Conservation (phyloP, 441 rosid species). For the Pelargonium australe region DNA sequence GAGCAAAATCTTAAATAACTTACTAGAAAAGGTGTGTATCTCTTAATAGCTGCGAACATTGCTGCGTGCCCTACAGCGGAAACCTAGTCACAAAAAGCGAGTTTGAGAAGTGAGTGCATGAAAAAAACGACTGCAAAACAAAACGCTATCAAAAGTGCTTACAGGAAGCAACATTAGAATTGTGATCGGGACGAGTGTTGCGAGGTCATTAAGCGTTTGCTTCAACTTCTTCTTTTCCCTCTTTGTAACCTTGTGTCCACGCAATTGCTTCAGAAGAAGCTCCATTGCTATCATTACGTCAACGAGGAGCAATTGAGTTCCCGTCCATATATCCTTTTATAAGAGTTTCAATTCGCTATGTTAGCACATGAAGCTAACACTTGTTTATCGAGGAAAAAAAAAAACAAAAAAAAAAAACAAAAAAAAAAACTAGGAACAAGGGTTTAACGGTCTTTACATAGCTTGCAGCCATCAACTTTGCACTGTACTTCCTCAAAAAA, state of each 20-base stretch:
- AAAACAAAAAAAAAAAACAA: background rate
- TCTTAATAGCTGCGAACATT: slow-evolving; percentile 50
- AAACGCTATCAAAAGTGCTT: slow-evolving; percentile 21
- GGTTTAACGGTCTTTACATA: slow-evolving; percentile 30
- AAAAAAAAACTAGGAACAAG: background rate
- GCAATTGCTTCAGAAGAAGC: slow-evolving; percentile 39
- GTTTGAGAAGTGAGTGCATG: background rate
- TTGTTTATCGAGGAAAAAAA: slow-evolving; percentile 1
- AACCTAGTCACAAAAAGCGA: slow-evolving; percentile 29
- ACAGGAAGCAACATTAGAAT: slow-evolving; percentile 66
- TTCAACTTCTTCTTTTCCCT: slow-evolving; percentile 43
- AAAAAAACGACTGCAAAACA: background rate
- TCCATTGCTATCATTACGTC: slow-evolving; percentile 40
- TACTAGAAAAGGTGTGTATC: slow-evolving; percentile 53
- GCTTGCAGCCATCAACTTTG: slow-evolving; percentile 34
- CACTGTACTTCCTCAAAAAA: slow-evolving; percentile 40
- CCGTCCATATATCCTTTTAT: slow-evolving; percentile 50
- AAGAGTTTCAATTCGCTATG: slow-evolving; percentile 9
- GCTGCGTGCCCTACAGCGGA: slow-evolving; percentile 65
- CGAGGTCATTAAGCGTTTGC: slow-evolving; percentile 46
- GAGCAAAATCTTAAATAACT: slow-evolving; percentile 1
- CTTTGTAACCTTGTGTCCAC: slow-evolving; percentile 32
- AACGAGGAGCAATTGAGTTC: slow-evolving; percentile 50
- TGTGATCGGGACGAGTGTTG: slow-evolving; percentile 48
- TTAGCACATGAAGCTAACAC: slow-evolving; percentile 10